A percentile compares a stretch with the other conserved stretches of the same genome.
phyloP scores from a whole-genome alignment of 2,329 filamentous ascomycete species.

The Hypomyces rosellus region DNA sequence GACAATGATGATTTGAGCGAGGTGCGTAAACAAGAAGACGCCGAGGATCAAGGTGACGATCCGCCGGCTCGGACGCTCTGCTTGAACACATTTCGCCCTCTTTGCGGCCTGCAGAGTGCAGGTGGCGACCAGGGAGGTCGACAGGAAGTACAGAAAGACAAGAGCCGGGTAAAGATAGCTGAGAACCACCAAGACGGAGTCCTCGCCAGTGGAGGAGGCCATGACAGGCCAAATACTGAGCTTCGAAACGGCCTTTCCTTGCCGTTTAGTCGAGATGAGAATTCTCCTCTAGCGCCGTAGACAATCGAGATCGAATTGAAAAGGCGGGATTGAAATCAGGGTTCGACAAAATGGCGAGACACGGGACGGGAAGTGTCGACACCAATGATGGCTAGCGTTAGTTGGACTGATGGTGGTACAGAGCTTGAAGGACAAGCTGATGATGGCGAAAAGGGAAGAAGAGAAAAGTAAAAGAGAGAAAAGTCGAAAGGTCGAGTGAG shows the following conservation, averaged over 20 bases:
- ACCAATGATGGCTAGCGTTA: not conserved
- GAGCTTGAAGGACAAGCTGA: not conserved
- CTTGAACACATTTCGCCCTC: constrained; percentile 12
- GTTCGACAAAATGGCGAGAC: not conserved
- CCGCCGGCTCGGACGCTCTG: constrained; percentile 15
- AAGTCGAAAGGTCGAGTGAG: not conserved
- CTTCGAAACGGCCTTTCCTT: not conserved
- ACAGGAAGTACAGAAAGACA: constrained; percentile 52
- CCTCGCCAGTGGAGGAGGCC: constrained; percentile 4
- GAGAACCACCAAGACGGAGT: constrained; percentile 35
- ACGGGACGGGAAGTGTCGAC: not conserved
- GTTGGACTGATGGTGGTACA: not conserved
- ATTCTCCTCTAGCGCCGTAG: no score
- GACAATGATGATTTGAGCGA: constrained; percentile 39
- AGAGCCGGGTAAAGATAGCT: constrained; percentile 54
- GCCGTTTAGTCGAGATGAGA: no score
- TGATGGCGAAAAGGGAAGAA: not conserved
- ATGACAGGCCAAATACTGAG: constrained; percentile 8
- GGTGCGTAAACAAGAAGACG: constrained; percentile 39
- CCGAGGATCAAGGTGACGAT: constrained; percentile 36
- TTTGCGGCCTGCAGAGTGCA: constrained; percentile 46
- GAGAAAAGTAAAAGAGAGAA: not conserved
- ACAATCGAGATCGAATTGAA: not conserved
- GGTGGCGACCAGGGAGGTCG: constrained; percentile 43
- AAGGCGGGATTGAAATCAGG: not conserved